Percentiles rank a stretch among this genome's conserved stretches.
phyloP scores from a whole-genome alignment of 176 grass and related monocot genomes.

The Phoenix roebelenii region DNA sequence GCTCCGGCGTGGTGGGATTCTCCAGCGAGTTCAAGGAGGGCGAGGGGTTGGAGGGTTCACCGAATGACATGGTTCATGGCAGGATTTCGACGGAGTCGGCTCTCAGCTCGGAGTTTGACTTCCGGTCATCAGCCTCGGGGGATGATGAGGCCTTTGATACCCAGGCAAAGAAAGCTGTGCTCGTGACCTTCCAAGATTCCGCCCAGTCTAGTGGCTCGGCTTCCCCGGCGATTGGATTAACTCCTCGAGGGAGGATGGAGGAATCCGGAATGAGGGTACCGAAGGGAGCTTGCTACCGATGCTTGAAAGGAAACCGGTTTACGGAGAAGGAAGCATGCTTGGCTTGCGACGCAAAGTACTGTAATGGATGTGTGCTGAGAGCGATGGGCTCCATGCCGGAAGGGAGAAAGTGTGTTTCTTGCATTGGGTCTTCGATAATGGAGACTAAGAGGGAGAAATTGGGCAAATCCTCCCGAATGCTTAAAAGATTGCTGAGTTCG shows the following conservation, averaged over 20 bases:
- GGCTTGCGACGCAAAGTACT: constrained; percentile 73
- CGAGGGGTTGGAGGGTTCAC: too few relatives aligned
- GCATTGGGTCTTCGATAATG: constrained; percentile 60
- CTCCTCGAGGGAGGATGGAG: background rate
- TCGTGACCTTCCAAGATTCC: constrained; percentile 13
- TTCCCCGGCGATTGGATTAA: constrained; percentile 20
- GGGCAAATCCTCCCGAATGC: constrained; percentile 51
- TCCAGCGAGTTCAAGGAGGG: too few relatives aligned
- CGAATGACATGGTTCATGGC: constrained; percentile 6
- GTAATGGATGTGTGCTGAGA: constrained; percentile 48
- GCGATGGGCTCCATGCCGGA: constrained; percentile 97
- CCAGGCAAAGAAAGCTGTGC: constrained; percentile 8
- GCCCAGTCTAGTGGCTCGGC: constrained; percentile 28
- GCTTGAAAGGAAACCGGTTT: constrained; percentile 63
- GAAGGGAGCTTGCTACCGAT: constrained; percentile 53
- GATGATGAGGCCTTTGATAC: constrained; percentile 13
- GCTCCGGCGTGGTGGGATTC: too few relatives aligned
- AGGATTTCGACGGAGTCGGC: constrained; percentile 24
- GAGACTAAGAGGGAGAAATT: constrained; percentile 52
- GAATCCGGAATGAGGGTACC: constrained; percentile 9
- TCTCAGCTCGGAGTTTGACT: constrained; percentile 27
- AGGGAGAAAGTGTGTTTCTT: constrained; percentile 64
- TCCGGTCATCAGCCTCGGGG: constrained; percentile 35
- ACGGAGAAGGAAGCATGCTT: constrained; percentile 64
- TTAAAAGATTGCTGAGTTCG: constrained; percentile 61